phyloP scores from a whole-genome alignment of 2,329 filamentous ascomycete species.

The Scedosporium apiospermum region DNA sequence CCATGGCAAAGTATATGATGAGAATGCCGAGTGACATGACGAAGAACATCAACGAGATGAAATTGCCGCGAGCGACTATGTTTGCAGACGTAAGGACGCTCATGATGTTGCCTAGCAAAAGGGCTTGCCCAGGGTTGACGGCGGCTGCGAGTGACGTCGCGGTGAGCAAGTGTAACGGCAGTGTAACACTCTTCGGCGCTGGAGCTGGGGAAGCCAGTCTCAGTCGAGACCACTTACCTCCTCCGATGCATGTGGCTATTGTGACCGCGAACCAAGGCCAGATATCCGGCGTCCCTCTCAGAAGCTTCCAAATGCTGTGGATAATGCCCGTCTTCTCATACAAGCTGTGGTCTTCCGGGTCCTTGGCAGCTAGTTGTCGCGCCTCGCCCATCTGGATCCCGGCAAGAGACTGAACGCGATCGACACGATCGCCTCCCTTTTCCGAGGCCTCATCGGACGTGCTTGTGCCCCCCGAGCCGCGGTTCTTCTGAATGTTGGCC shows the following conservation, averaged over 20 bases:
- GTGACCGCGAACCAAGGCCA: slow-evolving; percentile 9
- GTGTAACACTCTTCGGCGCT: not conserved
- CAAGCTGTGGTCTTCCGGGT: slow-evolving; percentile 25
- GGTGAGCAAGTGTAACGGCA: not conserved
- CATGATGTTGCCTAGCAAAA: slow-evolving; percentile 30
- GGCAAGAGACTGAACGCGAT: not conserved
- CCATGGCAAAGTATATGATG: slow-evolving; percentile 29
- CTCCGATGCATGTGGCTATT: slow-evolving; percentile 6
- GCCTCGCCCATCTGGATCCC: slow-evolving; percentile 16
- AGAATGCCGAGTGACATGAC: slow-evolving; percentile 36
- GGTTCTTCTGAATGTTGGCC: not conserved
- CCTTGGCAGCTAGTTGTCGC: slow-evolving; percentile 19
- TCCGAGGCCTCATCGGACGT: slow-evolving; percentile 7
- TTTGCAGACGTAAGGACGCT: slow-evolving; percentile 21
- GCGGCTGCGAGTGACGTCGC: slow-evolving; percentile 12
- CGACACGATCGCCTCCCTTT: slow-evolving; percentile 10
- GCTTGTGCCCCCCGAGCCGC: not conserved
- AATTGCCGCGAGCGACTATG: slow-evolving; percentile 30
- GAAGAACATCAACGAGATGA: slow-evolving; percentile 48
- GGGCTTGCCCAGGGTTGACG: slow-evolving; percentile 30
- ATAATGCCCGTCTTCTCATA: slow-evolving; percentile 7
- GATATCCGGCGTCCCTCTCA: slow-evolving; percentile 7
- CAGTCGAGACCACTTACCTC: slow-evolving; percentile 7
- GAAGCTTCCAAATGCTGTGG: slow-evolving; percentile 8
- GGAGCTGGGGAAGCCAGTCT: not conserved